phyloP scores from a whole-genome alignment of 2,329 filamentous ascomycete genomes.

The Alternaria gaisen region DNA sequence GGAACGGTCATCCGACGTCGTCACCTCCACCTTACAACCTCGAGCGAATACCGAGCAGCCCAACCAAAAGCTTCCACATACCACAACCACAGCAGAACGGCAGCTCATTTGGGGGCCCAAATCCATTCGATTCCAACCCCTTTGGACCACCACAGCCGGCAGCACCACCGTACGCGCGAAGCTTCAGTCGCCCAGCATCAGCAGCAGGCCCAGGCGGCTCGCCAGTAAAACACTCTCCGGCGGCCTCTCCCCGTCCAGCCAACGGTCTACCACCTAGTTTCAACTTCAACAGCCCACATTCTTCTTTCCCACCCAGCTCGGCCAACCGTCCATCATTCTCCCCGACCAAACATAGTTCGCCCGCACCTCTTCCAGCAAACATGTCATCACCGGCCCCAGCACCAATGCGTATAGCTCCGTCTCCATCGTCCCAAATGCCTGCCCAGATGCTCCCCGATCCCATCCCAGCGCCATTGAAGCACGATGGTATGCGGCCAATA shows the following conservation, averaged over 20 bases:
- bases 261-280: constrained; percentile 44
- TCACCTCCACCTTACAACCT: constrained; percentile 47
- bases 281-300: constrained; percentile 56
- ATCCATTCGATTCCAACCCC: constrained; percentile 26
- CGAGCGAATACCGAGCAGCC: constrained; percentile 35
- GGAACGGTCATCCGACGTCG: constrained; percentile 37
- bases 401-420: constrained; percentile 38
- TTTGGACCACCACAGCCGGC: constrained; percentile 31
- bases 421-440: constrained; percentile 40
- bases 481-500: constrained; percentile 48
- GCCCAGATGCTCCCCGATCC: constrained; percentile 48
- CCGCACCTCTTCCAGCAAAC: constrained; percentile 45
- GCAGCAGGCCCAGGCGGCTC: constrained; percentile 41
- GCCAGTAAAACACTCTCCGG: constrained; percentile 48
- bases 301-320: constrained; percentile 54
- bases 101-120: constrained; percentile 34
- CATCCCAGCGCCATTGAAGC: constrained; percentile 58
- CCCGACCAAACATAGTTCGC: constrained; percentile 51
- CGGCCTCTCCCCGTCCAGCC: constrained; percentile 44
- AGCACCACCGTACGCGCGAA: constrained; percentile 32
- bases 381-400: constrained; percentile 45
- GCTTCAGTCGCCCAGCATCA: constrained; percentile 45
- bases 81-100: constrained; percentile 40
- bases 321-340: constrained; percentile 48
- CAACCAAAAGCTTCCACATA: constrained; percentile 37